Percentiles rank a stretch among this genome's conserved stretches.
Conservation (phyloP, 164 flowering plant species). For the Hamamelis virginiana region DNA sequence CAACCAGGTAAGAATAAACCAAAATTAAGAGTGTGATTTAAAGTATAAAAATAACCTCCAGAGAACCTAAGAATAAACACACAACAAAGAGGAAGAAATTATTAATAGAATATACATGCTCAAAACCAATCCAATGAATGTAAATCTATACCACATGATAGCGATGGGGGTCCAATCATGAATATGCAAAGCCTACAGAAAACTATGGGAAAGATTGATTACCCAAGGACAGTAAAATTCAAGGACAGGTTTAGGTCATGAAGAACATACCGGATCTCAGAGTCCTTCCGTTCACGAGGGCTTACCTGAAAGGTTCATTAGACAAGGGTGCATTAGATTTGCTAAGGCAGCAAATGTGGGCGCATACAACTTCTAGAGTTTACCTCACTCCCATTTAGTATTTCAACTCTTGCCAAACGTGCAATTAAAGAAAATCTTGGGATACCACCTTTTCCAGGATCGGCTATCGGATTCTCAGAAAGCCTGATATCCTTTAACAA, state of each 20-base stretch:
- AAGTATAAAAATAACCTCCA: not conserved
- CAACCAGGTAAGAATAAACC: not conserved
- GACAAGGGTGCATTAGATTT: slow-evolving; percentile 9
- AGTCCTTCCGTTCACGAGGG: slow-evolving; percentile 83
- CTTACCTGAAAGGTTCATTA: slow-evolving; percentile 56
- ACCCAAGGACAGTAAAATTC: not conserved
- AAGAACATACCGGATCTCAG: slow-evolving; percentile 82
- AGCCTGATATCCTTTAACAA: slow-evolving; percentile 73
- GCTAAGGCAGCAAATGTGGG: not conserved
- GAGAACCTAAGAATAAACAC: not conserved
- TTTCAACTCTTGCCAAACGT: slow-evolving; percentile 68
- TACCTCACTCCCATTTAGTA: slow-evolving; percentile 97
- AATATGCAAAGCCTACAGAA: not conserved
- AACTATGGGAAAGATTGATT: not conserved
- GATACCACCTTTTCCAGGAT: slow-evolving; percentile 73
- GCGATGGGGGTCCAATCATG: not conserved
- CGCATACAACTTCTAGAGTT: not conserved
- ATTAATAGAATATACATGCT: not conserved
- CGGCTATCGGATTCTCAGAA: slow-evolving; percentile 84
- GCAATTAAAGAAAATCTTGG: slow-evolving; percentile 82
- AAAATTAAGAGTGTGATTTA: not conserved
- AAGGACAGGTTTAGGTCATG: not conserved
- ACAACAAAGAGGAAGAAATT: not conserved
- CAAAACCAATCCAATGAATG: not conserved
- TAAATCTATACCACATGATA: not conserved